Evolutionary conservation across 306 rosid species (phyloP), one percentile per base, ranked within the genome.

Genomic region (Potentilla sterilis): DNA sequence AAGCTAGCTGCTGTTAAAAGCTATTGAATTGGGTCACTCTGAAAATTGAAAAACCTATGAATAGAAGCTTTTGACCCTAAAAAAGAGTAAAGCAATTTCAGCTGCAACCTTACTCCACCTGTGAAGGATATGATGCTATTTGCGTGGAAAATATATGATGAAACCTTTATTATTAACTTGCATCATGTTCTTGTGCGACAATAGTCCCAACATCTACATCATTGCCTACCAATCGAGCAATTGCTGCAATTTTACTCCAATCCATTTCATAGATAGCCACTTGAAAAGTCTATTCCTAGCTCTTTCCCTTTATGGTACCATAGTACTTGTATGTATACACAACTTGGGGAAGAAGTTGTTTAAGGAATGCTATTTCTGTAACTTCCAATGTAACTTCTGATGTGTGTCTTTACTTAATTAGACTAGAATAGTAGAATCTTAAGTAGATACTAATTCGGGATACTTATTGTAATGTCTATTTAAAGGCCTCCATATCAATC

Each of bases 191-290:
- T 41, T 59, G 43, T 28, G 44, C 32, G 22, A 43, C 22, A 22
- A 65, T 4, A 15, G 19, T 51, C 65, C 24, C 5, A n/a, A 3
- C 59, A 4, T 21, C 9, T 4, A 7, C 44, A 22, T 12, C 37
- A 21, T 75, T 75, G 79, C 65, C 22, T 66, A 65, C 49, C 51
- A 54, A n/a, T 18, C 13, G 43, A 38, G 62, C 49, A 37, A n/a
- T 65, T 55, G 65, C 63, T 78, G 81, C 71, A 70, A 21, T 70
- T 78, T 70, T 59, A 78, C 81, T 78, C 81, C 51, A 69, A 14
- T 35, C 24, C 24, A 12, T 43, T 47, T 28, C 55, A 42, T 22
- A 32, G 19, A 42, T 22, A 32, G 19, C 68, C 43, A 73, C 55
- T 22, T 16, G 67, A 41, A 15, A 24, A 5, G 57, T 73, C 55